Percentiles rank a stretch among this genome's conserved stretches.
Evolutionary conservation across 192 early-diverging fungal species (phyloP).

Genomic region (Umbelopsis sp.): DNA sequence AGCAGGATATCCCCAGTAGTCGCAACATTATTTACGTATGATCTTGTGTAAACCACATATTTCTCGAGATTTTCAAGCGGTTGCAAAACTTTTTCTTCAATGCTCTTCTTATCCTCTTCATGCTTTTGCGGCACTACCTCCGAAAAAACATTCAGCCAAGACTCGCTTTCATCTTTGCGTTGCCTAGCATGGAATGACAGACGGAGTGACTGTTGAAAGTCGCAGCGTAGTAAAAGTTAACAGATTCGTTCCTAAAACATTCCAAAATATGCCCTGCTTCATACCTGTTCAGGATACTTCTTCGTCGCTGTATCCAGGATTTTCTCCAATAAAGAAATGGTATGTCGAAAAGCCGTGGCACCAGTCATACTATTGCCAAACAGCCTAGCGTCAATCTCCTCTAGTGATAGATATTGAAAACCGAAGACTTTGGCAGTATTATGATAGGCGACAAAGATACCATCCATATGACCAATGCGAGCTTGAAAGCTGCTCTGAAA

Average conservation of each 20-base stretch:
- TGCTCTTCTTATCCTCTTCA: constrained; percentile 19
- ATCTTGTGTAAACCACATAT: constrained; percentile 45
- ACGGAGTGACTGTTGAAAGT: constrained; percentile 40
- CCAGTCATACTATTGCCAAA: constrained; percentile 74
- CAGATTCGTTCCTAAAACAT: not conserved
- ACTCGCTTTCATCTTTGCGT: not conserved
- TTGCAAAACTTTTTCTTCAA: constrained; percentile 11
- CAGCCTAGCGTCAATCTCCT: constrained; percentile 80
- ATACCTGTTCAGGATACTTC: constrained; percentile 57
- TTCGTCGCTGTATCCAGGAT: constrained; percentile 64
- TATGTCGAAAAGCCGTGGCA: constrained; percentile 67
- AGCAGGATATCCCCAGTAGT: constrained; percentile 41
- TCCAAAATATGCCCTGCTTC: not conserved
- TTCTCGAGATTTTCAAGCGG: constrained; percentile 36
- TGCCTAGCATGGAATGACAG: constrained; percentile 53
- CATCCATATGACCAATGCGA: constrained; percentile 95
- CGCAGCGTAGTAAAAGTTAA: not conserved
- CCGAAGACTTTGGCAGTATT: constrained; percentile 91
- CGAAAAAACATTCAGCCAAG: constrained; percentile 51
- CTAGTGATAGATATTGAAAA: constrained; percentile 87
- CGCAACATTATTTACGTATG: constrained; percentile 44
- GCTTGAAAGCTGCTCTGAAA: constrained; percentile 80
- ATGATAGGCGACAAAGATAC: constrained; percentile 91
- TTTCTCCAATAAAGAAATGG: constrained; percentile 63
- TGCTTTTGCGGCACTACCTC: constrained; percentile 52